Evolutionary conservation across 2,329 filamentous ascomycete species (phyloP), one percentile per base, ranked within the genome.

Genomic region (Alternaria brassicicola): DNA sequence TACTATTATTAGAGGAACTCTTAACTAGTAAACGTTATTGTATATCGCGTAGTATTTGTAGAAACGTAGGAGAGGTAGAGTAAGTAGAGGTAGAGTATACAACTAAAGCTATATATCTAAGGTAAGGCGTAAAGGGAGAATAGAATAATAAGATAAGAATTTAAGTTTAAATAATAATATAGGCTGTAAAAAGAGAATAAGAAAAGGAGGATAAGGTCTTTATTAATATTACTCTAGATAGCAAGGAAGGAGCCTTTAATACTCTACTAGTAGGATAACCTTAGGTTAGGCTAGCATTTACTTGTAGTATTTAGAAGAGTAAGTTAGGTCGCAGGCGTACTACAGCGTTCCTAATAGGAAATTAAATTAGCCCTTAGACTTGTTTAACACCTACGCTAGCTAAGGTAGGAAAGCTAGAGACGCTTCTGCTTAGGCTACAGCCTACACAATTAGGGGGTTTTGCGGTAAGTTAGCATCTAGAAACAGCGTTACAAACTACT

Each of bases 401-500:
- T 36, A 51, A 63, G 28, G 25, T 59, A 56, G 59, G 60, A 54
- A 66, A 64, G 25, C 62, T 36, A 36, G 25, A 64, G 41, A 57
- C 21, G 26, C 8, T 46, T 56, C 31, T 12, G 46, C 61, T 55
- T 49, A 36, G 50, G 53, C 62, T 30, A 38, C 43, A 52, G 61
- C 33, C 51, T 13, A 26, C 30, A 55, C 17, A 31, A 39, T 57
- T 67, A 67, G 55, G 35, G 28, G 57, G 53, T 63, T 67, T 67
- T 62, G 48, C 38, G 50, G 64, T 55, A 63, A 67, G 57, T 65
- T 30, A 59, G 62, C 60, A 46, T 59, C 51, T 4, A 48, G 25
- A 65, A 67, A 62, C 42, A 36, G 57, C 55, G 50, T 57, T 19
- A 62, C 33, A 52, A 56, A 46, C 62, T 33, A 21, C 62, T 21